These are phyloP conservation scores for Didymella glomerata DNA, from an alignment of 2,329 filamentous ascomycete species.

Conservation along the genomic window DNA sequence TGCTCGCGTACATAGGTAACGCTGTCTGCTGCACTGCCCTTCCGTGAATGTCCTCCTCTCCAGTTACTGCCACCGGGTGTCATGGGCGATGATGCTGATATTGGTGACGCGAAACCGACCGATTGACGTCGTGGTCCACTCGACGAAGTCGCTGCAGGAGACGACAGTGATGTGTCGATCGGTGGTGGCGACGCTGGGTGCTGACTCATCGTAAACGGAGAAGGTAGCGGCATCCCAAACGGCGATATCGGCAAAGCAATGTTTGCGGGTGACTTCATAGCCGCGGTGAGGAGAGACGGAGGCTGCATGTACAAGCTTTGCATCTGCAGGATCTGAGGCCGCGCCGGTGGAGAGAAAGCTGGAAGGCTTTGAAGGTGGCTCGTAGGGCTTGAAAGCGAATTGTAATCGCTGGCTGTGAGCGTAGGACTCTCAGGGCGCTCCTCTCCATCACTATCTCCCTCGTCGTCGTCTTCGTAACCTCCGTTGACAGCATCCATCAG, in stretches of 20 bases:
- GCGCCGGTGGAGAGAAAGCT: constrained; percentile 22
- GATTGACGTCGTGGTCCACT: constrained; percentile 39
- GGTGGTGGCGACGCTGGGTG: constrained; percentile 32
- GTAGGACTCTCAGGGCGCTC: constrained; percentile 44
- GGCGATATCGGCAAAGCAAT: constrained; percentile 36
- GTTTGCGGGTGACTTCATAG: constrained; percentile 32
- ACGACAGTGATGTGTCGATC: constrained; percentile 39
- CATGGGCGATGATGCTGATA: constrained; percentile 44
- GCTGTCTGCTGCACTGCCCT: constrained; percentile 66
- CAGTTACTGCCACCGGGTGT: constrained; percentile 43
- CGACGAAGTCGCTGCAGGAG: constrained; percentile 31
- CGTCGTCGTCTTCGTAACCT: constrained; percentile 32
- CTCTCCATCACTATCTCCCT: constrained; percentile 25
- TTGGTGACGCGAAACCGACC: constrained; percentile 44
- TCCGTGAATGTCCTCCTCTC: constrained; percentile 48
- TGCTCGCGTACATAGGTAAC: constrained; percentile 72
- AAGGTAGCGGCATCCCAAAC: constrained; percentile 36
- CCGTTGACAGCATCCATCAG: constrained; percentile 44
- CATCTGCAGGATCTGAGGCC: constrained; percentile 32
- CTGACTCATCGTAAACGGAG: constrained; percentile 35
- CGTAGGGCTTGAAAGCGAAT: constrained; percentile 38
- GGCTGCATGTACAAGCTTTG: constrained; percentile 31
- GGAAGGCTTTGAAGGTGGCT: constrained; percentile 19
- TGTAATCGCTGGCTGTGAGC: constrained; percentile 43
- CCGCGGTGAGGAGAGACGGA: constrained; percentile 15